phyloP scores from a whole-genome alignment of 2,329 filamentous ascomycete species.

The Torrubiellomyces zombiae region DNA sequence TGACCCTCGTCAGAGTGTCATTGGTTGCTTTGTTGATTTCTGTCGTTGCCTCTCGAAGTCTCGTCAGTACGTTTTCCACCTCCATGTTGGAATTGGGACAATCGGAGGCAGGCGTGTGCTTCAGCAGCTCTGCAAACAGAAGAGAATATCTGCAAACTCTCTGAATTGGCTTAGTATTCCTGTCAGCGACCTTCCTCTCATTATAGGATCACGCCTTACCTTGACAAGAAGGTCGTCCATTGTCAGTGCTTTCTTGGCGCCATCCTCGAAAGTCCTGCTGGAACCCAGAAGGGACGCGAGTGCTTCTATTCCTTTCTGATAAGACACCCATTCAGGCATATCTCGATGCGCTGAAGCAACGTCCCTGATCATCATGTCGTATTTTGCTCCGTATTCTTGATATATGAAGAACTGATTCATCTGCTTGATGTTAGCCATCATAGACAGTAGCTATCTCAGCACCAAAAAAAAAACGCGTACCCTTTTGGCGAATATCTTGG shows the following conservation, averaged over 20 bases:
- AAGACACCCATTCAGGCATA: conserved; percentile 58
- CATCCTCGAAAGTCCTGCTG: conserved; percentile 43
- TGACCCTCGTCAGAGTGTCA: conserved; percentile 49
- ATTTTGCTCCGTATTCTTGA: conserved; percentile 82
- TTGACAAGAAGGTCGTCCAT: conserved; percentile 83
- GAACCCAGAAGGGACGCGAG: conserved; percentile 61
- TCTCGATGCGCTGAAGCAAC: conserved; percentile 51
- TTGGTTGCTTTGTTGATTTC: conserved; percentile 77
- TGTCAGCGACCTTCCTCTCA: neutral
- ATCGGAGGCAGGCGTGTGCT: conserved; percentile 67
- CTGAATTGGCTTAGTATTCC: conserved; percentile 57
- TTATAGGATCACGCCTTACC: conserved; percentile 26
- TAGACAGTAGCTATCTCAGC: too few relatives aligned
- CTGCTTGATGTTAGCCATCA: conserved; percentile 25
- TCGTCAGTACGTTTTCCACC: conserved; percentile 55
- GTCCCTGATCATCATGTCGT: conserved; percentile 70
- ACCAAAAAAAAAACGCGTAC: conserved; percentile 26
- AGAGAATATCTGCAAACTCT: conserved; percentile 82
- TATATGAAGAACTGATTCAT: conserved; percentile 73
- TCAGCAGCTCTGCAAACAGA: conserved; percentile 68
- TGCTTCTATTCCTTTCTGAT: conserved; percentile 73
- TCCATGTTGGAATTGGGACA: conserved; percentile 71
- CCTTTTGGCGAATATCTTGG: conserved; percentile 42
- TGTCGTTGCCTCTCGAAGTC: conserved; percentile 56
- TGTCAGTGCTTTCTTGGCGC: conserved; percentile 59